phyloP scores from a whole-genome alignment of 208 protist genomes.

The Kentomonas sorsogonicus region DNA sequence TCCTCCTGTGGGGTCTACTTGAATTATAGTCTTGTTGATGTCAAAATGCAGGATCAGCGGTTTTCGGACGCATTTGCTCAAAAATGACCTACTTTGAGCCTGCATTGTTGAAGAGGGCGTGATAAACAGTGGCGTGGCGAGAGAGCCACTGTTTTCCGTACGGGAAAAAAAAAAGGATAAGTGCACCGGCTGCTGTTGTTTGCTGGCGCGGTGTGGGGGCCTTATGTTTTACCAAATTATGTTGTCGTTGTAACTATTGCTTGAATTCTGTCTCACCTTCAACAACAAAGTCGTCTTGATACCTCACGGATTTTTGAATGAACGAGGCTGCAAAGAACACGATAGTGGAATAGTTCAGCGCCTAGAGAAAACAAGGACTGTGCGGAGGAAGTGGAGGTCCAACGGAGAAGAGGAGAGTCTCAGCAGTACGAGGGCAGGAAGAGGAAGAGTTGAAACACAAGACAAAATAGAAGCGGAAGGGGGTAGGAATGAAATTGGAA shows the following conservation, averaged over 20 bases:
- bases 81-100: slow-evolving; percentile 39
- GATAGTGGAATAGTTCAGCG: too few relatives aligned
- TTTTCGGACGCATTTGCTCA: slow-evolving; percentile 44
- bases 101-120: background rate
- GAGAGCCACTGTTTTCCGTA: background rate
- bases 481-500: background rate
- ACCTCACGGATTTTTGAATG: too few relatives aligned
- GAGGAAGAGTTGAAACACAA: slow-evolving; percentile 2
- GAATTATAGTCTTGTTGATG: slow-evolving; percentile 89
- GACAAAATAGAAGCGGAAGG: background rate
- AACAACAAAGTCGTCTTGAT: too few relatives aligned
- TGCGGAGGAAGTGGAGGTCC: background rate
- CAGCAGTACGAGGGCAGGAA: background rate
- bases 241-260: too few relatives aligned
- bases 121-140: background rate
- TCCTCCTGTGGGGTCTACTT: slow-evolving; percentile 70
- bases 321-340: too few relatives aligned
- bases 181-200: background rate
- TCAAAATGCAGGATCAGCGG: slow-evolving; percentile 87
- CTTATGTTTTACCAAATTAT: background rate
- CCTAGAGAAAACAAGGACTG: slow-evolving; percentile 1
- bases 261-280: too few relatives aligned
- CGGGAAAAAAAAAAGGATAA: background rate
- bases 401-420: background rate
- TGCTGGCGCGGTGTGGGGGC: background rate